Percentiles rank a stretch among this genome's conserved stretches.
phyloP scores from a whole-genome alignment of 1,284 basidiomycete species.

The Cutaneotrichosporon daszewskae region DNA sequence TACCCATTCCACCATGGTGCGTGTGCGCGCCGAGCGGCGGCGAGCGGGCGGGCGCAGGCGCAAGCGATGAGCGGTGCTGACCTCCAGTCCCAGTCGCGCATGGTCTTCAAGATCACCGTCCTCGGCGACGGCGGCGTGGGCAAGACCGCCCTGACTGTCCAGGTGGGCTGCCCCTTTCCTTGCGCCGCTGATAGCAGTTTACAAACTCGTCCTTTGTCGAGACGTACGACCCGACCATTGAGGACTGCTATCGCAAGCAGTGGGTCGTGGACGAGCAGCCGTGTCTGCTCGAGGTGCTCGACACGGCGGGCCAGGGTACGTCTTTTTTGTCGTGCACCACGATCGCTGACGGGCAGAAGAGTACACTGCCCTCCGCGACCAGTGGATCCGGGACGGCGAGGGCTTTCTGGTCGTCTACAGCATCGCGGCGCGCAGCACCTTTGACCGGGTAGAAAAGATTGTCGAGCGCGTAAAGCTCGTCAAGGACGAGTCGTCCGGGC shows the following conservation, averaged over 20 bases:
- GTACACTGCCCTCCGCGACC: conserved; percentile 93
- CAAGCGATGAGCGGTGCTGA: too few relatives aligned
- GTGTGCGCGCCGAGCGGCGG: too few relatives aligned
- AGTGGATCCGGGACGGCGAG: conserved; percentile 99
- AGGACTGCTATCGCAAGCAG: conserved; percentile 90
- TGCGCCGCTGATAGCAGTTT: conserved; percentile 55
- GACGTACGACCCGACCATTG: conserved; percentile 64
- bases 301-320: conserved; percentile 86
- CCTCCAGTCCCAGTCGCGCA: conserved; percentile 20
- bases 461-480: conserved; percentile 90
- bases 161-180: conserved; percentile 54
- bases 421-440: conserved; percentile 89
- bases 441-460: conserved; percentile 90
- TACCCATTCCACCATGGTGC: too few relatives aligned
- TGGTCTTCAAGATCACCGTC: conserved; percentile 63
- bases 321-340: background rate
- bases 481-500: conserved; percentile 60
- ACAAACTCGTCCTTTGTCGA: conserved; percentile 87
- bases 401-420: conserved; percentile 98
- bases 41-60: too few relatives aligned
- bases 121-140: conserved; percentile 96
- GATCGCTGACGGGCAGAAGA: conserved; percentile 60
- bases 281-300: conserved; percentile 87
- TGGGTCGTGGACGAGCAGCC: conserved; percentile 84
- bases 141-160: conserved; percentile 93